phyloP scores from a whole-genome alignment of 2,329 filamentous ascomycete genomes.

The Pseudogymnoascus sp. region DNA sequence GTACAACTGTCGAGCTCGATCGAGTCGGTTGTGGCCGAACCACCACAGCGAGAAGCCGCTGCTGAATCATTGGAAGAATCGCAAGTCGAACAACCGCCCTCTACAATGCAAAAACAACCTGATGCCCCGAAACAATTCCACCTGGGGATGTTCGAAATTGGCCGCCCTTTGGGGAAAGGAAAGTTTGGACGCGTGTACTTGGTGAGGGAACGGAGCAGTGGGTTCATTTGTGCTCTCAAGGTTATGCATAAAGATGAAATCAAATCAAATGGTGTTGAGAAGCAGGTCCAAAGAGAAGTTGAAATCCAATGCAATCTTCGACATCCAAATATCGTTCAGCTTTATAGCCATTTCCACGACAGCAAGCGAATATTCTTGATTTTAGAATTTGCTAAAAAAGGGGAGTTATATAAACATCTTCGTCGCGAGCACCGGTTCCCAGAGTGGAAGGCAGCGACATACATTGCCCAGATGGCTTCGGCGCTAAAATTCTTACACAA shows the following conservation, averaged over 20 bases:
- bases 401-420: conserved; percentile 66
- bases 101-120: conserved; percentile 48
- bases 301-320: conserved; percentile 66
- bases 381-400: conserved; percentile 62
- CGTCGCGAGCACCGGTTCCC: conserved; percentile 59
- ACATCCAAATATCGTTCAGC: conserved; percentile 61
- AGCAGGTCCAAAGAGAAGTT: conserved; percentile 64
- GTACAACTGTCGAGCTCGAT: conserved; percentile 39
- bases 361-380: conserved; percentile 66
- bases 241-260: conserved; percentile 64
- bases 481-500: conserved; percentile 85
- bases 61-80: conserved; percentile 33
- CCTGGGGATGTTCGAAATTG: conserved; percentile 69
- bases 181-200: conserved; percentile 69
- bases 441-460: conserved; percentile 64
- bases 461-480: conserved; percentile 70
- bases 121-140: conserved; percentile 55
- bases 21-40: conserved; percentile 33
- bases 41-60: conserved; percentile 43
- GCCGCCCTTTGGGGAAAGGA: conserved; percentile 63
- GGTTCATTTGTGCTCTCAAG: conserved; percentile 65
- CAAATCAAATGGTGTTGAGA: conserved; percentile 58
- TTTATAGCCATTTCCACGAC: conserved; percentile 68
- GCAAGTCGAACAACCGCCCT: conserved; percentile 43
- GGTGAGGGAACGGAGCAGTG: conserved; percentile 56